Percentiles rank a stretch among this genome's conserved stretches.
These are phyloP conservation scores for Bipolaris cookei DNA, from an alignment of 2,329 filamentous ascomycete genomes.

Conservation along the genomic window DNA sequence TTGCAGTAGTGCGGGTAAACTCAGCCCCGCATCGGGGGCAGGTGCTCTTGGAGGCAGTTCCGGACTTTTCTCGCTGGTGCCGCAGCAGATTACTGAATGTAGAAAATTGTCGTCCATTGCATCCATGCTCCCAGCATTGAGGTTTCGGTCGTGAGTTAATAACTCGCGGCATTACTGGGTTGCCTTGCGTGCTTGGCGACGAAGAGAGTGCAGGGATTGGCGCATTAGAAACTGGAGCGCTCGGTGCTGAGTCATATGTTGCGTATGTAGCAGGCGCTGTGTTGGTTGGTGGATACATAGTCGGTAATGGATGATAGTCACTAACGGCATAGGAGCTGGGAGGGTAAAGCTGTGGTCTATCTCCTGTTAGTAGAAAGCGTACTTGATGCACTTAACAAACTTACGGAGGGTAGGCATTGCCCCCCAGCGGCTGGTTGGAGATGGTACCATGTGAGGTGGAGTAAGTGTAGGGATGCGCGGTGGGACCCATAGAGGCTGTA, in stretches of 20 bases:
- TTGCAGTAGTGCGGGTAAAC: conserved; percentile 86
- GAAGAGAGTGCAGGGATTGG: conserved; percentile 36
- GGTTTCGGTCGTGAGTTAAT: conserved; percentile 85
- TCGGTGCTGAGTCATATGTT: conserved; percentile 39
- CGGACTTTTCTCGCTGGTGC: conserved; percentile 93
- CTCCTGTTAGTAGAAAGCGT: conserved; percentile 14
- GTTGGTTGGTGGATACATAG: conserved; percentile 46
- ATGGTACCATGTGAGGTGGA: conserved; percentile 40
- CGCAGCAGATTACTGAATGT: conserved; percentile 94
- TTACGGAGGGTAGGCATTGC: conserved; percentile 46
- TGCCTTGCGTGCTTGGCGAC: conserved; percentile 34
- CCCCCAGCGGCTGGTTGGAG: conserved; percentile 37
- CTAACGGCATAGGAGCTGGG: conserved; percentile 43
- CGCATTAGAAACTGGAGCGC: conserved; percentile 26
- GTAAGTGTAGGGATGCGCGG: conserved; percentile 41
- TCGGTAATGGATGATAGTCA: conserved; percentile 44
- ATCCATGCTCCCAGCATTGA: conserved; percentile 96
- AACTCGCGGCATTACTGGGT: conserved; percentile 58
- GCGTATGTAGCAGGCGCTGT: conserved; percentile 42
- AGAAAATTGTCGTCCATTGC: conserved; percentile 93
- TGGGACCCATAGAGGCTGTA: conserved; percentile 35
- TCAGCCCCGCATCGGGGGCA: conserved; percentile 92
- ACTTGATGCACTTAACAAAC: conserved; percentile 10
- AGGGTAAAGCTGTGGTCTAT: conserved; percentile 43
- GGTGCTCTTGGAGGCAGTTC: conserved; percentile 83